phyloP scores from a whole-genome alignment of 2,329 filamentous ascomycete genomes.

The Endocalyx cinctus region DNA sequence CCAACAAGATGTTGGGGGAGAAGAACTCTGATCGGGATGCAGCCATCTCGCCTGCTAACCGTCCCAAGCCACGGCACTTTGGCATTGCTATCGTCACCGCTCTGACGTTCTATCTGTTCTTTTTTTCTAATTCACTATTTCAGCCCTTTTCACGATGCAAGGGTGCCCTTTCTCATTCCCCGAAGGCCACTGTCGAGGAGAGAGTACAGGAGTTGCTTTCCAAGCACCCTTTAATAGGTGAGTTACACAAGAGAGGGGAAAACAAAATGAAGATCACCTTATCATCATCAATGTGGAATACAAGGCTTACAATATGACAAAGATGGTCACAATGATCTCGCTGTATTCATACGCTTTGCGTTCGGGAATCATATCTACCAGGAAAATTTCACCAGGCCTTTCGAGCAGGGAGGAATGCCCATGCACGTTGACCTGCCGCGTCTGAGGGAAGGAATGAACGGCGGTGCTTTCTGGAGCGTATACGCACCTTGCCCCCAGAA shows the following conservation, averaged over 20 bases:
- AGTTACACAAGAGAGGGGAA: not conserved
- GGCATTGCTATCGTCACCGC: conserved; percentile 12
- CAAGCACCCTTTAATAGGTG: conserved; percentile 47
- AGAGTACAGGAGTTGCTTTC: conserved; percentile 42
- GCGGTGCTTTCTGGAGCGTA: conserved; percentile 92
- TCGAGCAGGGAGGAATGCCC: conserved; percentile 63
- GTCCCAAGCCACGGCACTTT: too few relatives aligned
- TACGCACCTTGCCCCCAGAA: conserved; percentile 73
- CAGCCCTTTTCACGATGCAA: conserved; percentile 18
- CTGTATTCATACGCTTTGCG: conserved; percentile 61
- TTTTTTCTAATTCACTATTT: conserved; percentile 20
- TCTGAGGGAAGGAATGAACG: conserved; percentile 64
- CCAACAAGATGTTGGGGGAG: too few relatives aligned
- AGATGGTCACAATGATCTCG: conserved; percentile 90
- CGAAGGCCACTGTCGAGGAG: conserved; percentile 35
- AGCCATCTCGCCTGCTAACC: too few relatives aligned
- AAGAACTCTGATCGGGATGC: too few relatives aligned
- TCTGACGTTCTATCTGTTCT: conserved; percentile 13
- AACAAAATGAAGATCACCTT: not conserved
- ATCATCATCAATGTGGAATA: too few relatives aligned
- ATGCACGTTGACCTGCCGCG: conserved; percentile 78
- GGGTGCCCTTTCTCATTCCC: conserved; percentile 19
- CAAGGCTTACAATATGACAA: too few relatives aligned
- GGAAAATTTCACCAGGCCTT: conserved; percentile 67
- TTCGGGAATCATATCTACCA: conserved; percentile 77